phyloP scores from a whole-genome alignment of 2,329 filamentous ascomycete genomes.

The Mariannaea sp. region DNA sequence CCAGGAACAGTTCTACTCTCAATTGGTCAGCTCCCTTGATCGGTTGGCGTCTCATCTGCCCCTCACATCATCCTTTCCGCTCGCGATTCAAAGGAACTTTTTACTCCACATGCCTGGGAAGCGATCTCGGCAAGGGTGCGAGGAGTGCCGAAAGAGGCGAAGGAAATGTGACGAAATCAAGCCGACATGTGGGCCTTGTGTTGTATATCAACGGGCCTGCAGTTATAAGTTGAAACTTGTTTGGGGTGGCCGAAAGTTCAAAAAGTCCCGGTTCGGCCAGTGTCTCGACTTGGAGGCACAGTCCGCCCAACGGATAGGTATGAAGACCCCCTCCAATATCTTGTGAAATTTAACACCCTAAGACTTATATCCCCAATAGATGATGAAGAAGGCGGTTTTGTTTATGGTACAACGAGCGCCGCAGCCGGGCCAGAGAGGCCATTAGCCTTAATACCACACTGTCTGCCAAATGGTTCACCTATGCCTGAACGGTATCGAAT shows the following conservation, averaged over 20 bases:
- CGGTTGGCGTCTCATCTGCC: background rate
- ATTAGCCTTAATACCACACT: slow-evolving; percentile 20
- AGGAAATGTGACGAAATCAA: slow-evolving; percentile 39
- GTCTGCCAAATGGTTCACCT: slow-evolving; percentile 31
- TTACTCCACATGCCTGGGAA: slow-evolving; percentile 30
- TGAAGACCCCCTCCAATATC: background rate
- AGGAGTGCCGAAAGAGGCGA: slow-evolving; percentile 37
- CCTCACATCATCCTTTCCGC: background rate
- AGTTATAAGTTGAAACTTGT: slow-evolving; percentile 34
- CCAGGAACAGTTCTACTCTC: background rate
- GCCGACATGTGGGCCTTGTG: slow-evolving; percentile 33
- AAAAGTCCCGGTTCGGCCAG: slow-evolving; percentile 1
- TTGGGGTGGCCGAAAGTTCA: slow-evolving; percentile 27
- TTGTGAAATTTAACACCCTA: background rate
- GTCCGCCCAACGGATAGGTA: background rate
- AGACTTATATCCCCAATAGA: background rate
- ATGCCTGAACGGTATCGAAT: slow-evolving; percentile 31
- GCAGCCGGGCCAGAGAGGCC: background rate
- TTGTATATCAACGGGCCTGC: slow-evolving; percentile 23
- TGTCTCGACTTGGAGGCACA: background rate
- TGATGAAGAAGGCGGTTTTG: slow-evolving; percentile 6
- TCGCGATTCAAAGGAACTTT: background rate
- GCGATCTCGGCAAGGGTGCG: slow-evolving; percentile 37
- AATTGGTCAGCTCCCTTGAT: background rate
- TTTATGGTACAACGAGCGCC: background rate